Evolutionary conservation across 148 eudicot genomes (phyloP), one percentile per base, ranked within the genome.

Genomic region (Chenopodium quinoa): DNA sequence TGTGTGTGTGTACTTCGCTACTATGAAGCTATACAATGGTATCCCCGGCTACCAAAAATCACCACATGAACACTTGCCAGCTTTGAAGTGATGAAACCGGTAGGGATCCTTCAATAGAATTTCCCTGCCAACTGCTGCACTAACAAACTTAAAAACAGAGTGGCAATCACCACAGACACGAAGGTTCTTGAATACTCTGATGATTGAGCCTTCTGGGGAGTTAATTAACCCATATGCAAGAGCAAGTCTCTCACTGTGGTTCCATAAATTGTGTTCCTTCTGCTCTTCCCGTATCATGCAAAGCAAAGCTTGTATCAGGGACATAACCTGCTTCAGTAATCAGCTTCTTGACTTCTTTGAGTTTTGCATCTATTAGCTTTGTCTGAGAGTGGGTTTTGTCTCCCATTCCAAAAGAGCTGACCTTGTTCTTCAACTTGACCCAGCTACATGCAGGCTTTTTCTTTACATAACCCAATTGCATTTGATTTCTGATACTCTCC

Each of bases 251-350:
- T 93, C 93, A 44, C 94, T 91, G 80, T 91, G 97, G 81, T 78
- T 87, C 92, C 94, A 91, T 62, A 93, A 80, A 71, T 75, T 85
- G 62, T 89, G 88, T 77, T 91, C 94, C 81, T 90, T 93, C 75
- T 91, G 94, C 81, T 93, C 97, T 84, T 93, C 94, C 94, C 0
- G 90, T 88, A 82, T 93, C 97, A 64, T 93, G 94, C 87, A 93
- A 85, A 22, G 93, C 87, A 82, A 83, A 93, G 40, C 90, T 90
- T 8, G 92, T 90, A 65, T 91, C 92, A 1, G 94, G 79, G 23
- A 87, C 83, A 83, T 91, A 89, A 73, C 93, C 97, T 3, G 91
- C 90, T 86, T 89, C 93, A 29, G 84, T 82, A 32, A 91, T 83
- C 85, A 82, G 82, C 80, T 83, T 86, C 88, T 81, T 88, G 29